Conservation (phyloP, 106 monocot species). For the Amphibolis antarctica region DNA sequence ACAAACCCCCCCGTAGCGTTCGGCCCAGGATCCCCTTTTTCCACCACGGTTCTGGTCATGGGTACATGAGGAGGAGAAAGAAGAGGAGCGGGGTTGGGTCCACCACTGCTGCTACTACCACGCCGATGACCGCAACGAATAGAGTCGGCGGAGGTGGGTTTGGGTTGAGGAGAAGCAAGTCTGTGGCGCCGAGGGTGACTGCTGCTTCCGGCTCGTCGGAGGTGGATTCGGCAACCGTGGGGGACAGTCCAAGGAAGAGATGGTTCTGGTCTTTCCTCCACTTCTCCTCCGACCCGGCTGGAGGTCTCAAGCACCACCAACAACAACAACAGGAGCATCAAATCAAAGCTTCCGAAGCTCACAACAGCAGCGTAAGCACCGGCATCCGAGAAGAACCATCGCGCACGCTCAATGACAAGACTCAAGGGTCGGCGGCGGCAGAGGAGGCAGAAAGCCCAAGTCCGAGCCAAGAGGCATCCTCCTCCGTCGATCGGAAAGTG, state of each 20-base stretch:
- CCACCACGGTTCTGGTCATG: background rate
- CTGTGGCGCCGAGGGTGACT: background rate
- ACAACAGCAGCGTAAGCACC: background rate
- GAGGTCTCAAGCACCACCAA: background rate
- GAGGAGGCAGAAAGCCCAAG: background rate
- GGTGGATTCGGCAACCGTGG: background rate
- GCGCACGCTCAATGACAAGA: background rate
- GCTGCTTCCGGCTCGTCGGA: background rate
- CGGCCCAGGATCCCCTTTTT: background rate
- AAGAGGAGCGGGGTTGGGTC: background rate
- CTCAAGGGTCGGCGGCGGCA: background rate
- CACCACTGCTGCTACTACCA: background rate
- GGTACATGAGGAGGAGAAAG: background rate
- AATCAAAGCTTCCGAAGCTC: background rate
- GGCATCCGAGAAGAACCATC: background rate
- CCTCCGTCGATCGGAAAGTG: constrained; percentile 13
- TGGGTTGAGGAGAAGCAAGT: constrained; percentile 2
- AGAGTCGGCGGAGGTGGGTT: background rate
- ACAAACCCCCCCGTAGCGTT: background rate
- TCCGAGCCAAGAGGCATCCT: background rate
- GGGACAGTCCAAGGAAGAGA: background rate
- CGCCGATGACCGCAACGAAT: background rate
- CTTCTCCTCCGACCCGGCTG: background rate
- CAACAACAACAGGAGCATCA: background rate
- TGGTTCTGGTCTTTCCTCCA: constrained; percentile 4